Evolutionary conservation across 257 asterid species (phyloP).

Genomic region (Datura wrightii): DNA sequence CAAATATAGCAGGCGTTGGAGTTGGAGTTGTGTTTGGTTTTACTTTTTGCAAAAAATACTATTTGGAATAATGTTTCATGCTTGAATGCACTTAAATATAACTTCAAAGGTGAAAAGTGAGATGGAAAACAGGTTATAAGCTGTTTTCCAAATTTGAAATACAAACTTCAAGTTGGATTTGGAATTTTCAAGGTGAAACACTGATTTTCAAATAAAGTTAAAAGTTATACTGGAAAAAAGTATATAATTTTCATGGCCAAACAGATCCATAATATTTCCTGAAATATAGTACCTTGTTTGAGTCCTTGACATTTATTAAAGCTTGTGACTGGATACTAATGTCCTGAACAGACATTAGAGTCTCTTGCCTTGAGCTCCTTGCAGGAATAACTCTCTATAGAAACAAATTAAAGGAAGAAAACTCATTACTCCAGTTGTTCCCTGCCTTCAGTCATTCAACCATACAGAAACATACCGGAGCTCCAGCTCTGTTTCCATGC

Average conservation of each 20-base stretch:
- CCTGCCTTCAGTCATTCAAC: constrained; percentile 29
- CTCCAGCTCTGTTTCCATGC: constrained; percentile 73
- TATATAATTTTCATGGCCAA: no score
- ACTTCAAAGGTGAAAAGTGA: no score
- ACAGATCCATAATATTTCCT: constrained; percentile 4
- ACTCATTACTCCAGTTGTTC: constrained; percentile 25
- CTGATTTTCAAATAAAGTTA: no score
- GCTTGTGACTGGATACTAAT: constrained; percentile 82
- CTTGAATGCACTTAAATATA: no score
- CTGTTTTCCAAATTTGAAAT: no score
- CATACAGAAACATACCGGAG: constrained; percentile 64
- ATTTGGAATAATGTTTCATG: no score
- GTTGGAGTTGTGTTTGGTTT: no score
- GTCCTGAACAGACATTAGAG: constrained; percentile 80
- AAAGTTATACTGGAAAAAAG: no score
- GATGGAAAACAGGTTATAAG: no score
- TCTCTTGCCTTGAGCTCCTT: constrained; percentile 82
- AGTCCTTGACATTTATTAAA: constrained; percentile 78
- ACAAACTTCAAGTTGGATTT: no score
- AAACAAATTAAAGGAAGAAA: constrained; percentile 34
- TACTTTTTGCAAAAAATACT: no score
- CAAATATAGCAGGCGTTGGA: neutral
- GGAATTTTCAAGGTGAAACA: no score
- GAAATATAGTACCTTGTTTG: constrained; percentile 69
- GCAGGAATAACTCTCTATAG: constrained; percentile 67